These are phyloP conservation scores for Stemphylium vesicarium DNA, from an alignment of 2,329 filamentous ascomycete species.

Conservation along the genomic window DNA sequence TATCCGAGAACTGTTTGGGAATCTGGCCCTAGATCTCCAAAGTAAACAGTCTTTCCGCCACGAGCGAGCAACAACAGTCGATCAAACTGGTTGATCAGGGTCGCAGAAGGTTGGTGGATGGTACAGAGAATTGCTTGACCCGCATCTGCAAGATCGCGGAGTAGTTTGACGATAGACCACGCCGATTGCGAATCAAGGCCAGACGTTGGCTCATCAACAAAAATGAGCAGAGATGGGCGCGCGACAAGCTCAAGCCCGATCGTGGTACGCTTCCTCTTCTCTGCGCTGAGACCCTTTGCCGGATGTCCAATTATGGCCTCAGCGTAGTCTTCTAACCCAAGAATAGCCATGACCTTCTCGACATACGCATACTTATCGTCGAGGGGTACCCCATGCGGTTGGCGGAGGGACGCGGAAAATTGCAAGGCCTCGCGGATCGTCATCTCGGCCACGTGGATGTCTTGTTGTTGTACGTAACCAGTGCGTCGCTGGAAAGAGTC, in stretches of 20 bases:
- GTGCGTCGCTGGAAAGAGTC: too few species aligned
- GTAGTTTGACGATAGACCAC: constrained; percentile 81
- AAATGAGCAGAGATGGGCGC: constrained; percentile 23
- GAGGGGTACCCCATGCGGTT: too few species aligned
- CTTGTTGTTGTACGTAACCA: too few species aligned
- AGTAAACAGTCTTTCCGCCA: constrained; percentile 78
- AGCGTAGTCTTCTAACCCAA: too few species aligned
- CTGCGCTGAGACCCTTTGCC: too few species aligned
- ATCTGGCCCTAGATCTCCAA: constrained; percentile 75
- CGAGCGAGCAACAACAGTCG: constrained; percentile 75
- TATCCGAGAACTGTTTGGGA: constrained; percentile 70
- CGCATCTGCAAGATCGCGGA: constrained; percentile 82
- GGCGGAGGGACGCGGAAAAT: too few species aligned
- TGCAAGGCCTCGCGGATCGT: too few species aligned
- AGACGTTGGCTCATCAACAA: constrained; percentile 70
- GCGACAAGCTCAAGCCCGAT: constrained; percentile 44
- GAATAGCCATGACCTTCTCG: too few species aligned
- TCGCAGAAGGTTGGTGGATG: constrained; percentile 90
- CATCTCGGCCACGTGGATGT: too few species aligned
- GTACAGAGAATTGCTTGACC: constrained; percentile 85
- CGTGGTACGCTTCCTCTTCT: too few species aligned
- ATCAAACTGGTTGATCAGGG: constrained; percentile 87
- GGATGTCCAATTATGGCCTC: too few species aligned
- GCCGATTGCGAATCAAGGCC: constrained; percentile 82
- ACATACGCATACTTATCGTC: too few species aligned